These are phyloP conservation scores for Podospora australis DNA, from an alignment of 495 filamentous ascomycete genomes.

Conservation along the genomic window DNA sequence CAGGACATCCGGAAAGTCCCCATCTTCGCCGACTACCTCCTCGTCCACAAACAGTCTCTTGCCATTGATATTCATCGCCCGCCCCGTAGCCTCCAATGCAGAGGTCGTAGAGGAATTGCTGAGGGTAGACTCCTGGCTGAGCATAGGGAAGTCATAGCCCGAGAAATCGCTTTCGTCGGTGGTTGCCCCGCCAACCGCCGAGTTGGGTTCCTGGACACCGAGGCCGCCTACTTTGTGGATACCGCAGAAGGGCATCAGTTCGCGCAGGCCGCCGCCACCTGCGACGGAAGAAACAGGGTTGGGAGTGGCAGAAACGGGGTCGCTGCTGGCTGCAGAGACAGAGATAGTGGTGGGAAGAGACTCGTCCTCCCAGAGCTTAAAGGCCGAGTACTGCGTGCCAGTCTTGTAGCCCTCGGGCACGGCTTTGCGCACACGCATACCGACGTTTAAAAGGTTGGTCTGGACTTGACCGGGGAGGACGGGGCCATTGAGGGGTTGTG, in stretches of 20 bases:
- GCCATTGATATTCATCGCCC: slow-evolving; percentile 17
- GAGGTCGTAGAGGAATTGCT: slow-evolving; percentile 18
- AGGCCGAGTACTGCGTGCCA: slow-evolving; percentile 40
- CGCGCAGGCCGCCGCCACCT: slow-evolving; percentile 27
- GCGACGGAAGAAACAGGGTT: neutral
- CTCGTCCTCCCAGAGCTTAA: slow-evolving; percentile 39
- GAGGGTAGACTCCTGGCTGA: slow-evolving; percentile 34
- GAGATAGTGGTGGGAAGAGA: neutral
- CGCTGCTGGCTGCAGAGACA: too few species aligned
- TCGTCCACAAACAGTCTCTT: slow-evolving; percentile 27
- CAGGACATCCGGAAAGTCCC: slow-evolving; percentile 24
- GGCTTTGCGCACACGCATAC: slow-evolving; percentile 87
- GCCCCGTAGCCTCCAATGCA: neutral
- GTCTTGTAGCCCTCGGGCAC: slow-evolving; percentile 92
- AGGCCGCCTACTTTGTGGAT: slow-evolving; percentile 58
- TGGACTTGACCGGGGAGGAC: slow-evolving; percentile 59
- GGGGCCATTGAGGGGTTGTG: slow-evolving; percentile 38
- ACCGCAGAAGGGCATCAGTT: slow-evolving; percentile 72
- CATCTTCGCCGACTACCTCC: slow-evolving; percentile 10
- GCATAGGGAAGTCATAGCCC: slow-evolving; percentile 25
- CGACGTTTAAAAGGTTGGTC: slow-evolving; percentile 73
- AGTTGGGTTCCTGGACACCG: slow-evolving; percentile 34
- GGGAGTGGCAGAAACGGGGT: neutral
- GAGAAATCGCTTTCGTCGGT: slow-evolving; percentile 1
- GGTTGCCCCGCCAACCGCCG: too few species aligned